These are phyloP conservation scores for Xylaria sp. DNA, from an alignment of 2,329 filamentous ascomycete genomes.

Conservation along the genomic window DNA sequence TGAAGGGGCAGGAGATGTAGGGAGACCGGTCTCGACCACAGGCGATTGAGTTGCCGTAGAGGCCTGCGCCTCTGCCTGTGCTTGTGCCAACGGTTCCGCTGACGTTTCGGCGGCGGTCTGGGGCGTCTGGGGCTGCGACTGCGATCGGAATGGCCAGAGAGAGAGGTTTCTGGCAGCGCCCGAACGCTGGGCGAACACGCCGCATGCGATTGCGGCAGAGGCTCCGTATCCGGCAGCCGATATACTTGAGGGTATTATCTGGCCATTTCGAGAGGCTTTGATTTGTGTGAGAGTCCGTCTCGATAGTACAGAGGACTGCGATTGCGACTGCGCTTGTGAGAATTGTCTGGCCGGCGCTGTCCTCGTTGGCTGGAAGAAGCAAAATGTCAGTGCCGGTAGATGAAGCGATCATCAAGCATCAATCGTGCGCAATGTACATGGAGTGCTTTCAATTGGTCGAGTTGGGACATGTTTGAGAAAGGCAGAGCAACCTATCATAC, in stretches of 20 bases:
- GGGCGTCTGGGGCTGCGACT: conserved; percentile 21
- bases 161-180: conserved; percentile 49
- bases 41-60: not conserved
- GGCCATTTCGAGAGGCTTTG: conserved; percentile 33
- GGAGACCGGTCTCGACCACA: conserved; percentile 20
- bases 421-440: too few species aligned
- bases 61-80: not conserved
- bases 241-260: conserved; percentile 26
- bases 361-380: conserved; percentile 37
- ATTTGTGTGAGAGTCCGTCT: conserved; percentile 39
- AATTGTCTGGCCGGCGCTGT: conserved; percentile 41
- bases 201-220: conserved; percentile 31
- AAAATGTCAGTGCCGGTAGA: conserved; percentile 22
- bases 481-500: conserved; percentile 43
- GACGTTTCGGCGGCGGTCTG: conserved; percentile 25
- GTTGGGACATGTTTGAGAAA: not conserved
- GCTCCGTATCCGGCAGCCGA: conserved; percentile 19
- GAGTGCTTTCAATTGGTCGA: not conserved
- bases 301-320: conserved; percentile 38
- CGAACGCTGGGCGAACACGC: conserved; percentile 47
- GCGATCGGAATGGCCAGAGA: conserved; percentile 49
- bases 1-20: not conserved
- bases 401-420: too few species aligned
- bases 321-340: conserved; percentile 41
- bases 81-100: conserved; percentile 27